Conservation (phyloP, 768 basidiomycete species). For the Tubosaeta sp. region DNA sequence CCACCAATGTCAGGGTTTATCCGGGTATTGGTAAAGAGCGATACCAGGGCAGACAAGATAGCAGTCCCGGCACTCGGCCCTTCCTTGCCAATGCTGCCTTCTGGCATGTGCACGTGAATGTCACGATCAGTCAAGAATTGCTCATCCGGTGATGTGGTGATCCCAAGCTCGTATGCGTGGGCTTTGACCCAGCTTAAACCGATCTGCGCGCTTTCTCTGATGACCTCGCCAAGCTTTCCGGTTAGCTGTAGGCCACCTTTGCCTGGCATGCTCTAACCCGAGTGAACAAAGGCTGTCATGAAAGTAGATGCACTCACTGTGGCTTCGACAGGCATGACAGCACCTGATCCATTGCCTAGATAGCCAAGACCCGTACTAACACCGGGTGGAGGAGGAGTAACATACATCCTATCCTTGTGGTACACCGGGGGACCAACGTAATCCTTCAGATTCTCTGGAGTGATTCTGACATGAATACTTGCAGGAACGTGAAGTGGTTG, state of each 20-base stretch:
- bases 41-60: conserved; percentile 86
- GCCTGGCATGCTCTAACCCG: conserved; percentile 83
- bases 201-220: conserved; percentile 94
- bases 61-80: conserved; percentile 97
- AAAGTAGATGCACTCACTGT: conserved; percentile 50
- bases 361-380: conserved; percentile 96
- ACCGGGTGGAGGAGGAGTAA: conserved; percentile 75
- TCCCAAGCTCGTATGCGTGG: conserved; percentile 85
- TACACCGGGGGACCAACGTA: conserved; percentile 96
- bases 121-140: conserved; percentile 83
- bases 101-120: conserved; percentile 96
- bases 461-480: conserved; percentile 74
- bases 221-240: conserved; percentile 97
- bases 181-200: conserved; percentile 90
- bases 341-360: conserved; percentile 92
- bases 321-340: conserved; percentile 96
- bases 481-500: conserved; percentile 79
- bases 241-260: conserved; percentile 90
- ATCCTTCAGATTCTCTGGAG: conserved; percentile 85
- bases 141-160: conserved; percentile 66
- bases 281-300: not conserved
- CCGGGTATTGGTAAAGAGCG: conserved; percentile 80
- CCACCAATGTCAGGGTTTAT: conserved; percentile 85
- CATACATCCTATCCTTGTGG: conserved; percentile 92
- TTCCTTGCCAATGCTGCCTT: conserved; percentile 90